These are phyloP conservation scores for Leccinum disarticulatum DNA, from an alignment of 768 basidiomycete species.

Conservation along the genomic window DNA sequence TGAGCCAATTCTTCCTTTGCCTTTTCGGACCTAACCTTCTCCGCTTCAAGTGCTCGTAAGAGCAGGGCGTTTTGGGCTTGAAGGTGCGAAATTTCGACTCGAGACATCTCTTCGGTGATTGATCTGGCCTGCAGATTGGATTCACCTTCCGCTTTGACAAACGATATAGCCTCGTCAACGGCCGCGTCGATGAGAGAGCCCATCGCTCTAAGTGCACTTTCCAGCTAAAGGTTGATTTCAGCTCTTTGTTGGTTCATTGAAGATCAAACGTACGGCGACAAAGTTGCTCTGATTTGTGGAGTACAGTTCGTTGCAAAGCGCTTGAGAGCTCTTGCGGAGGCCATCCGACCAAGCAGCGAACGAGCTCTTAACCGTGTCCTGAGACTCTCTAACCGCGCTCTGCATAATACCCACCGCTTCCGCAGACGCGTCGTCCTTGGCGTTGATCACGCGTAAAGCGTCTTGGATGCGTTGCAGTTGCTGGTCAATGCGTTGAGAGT, in stretches of 20 bases:
- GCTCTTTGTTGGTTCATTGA: not conserved
- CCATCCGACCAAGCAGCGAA: slow-evolving; percentile 56
- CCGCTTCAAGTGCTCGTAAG: slow-evolving; percentile 57
- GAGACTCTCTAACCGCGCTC: slow-evolving; percentile 49
- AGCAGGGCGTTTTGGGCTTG: slow-evolving; percentile 71
- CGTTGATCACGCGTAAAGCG: slow-evolving; percentile 51
- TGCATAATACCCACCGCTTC: slow-evolving; percentile 52
- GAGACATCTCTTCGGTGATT: slow-evolving; percentile 46
- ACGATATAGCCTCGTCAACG: slow-evolving; percentile 54
- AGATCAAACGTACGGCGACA: slow-evolving; percentile 36
- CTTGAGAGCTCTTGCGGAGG: slow-evolving; percentile 48
- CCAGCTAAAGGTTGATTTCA: slow-evolving; percentile 38
- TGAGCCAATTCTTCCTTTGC: slow-evolving; percentile 75
- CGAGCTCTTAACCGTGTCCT: slow-evolving; percentile 51
- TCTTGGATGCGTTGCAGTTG: slow-evolving; percentile 57
- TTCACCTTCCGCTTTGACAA: slow-evolving; percentile 55
- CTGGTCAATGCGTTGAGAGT: slow-evolving; percentile 54
- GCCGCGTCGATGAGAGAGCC: slow-evolving; percentile 60
- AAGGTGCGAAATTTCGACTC: slow-evolving; percentile 58
- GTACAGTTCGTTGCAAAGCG: slow-evolving; percentile 48
- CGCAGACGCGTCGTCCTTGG: slow-evolving; percentile 54
- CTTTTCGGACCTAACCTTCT: slow-evolving; percentile 63
- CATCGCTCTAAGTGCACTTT: slow-evolving; percentile 58
- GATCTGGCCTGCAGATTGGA: slow-evolving; percentile 49
- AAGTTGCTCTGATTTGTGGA: slow-evolving; percentile 45